These are phyloP conservation scores for Plectosphaerella plurivora DNA, from an alignment of 2,329 filamentous ascomycete genomes.

Conservation along the genomic window DNA sequence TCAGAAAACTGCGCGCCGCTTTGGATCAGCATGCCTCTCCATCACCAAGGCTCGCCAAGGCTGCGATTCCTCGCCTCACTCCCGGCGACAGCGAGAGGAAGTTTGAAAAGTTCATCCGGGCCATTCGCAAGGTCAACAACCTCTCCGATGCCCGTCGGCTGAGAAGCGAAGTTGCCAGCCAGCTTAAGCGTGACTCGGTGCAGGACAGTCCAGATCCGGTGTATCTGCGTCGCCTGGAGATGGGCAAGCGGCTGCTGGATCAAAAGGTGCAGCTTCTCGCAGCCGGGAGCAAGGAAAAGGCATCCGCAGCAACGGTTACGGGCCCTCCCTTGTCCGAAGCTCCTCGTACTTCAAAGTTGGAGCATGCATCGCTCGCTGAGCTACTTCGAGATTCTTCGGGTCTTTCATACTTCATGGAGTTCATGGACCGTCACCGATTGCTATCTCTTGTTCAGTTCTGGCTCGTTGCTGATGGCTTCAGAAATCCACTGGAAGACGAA, in stretches of 20 bases:
- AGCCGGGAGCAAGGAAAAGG: conserved; percentile 52
- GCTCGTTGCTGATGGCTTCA: conserved; percentile 94
- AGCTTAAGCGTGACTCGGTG: conserved; percentile 79
- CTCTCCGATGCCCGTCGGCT: conserved; percentile 90
- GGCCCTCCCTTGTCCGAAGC: conserved; percentile 20
- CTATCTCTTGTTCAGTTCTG: conserved; percentile 96
- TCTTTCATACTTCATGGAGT: conserved; percentile 98
- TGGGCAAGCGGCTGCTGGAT: conserved; percentile 84
- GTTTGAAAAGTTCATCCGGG: conserved; percentile 91
- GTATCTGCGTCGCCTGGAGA: conserved; percentile 85
- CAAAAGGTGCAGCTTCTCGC: conserved; percentile 82
- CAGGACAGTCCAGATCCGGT: conserved; percentile 77
- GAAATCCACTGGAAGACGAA: conserved; percentile 84
- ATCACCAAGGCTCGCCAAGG: conserved; percentile 60
- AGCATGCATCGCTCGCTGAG: conserved; percentile 74
- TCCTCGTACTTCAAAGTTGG: conserved; percentile 55
- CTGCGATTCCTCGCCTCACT: conserved; percentile 73
- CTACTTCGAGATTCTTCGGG: conserved; percentile 87
- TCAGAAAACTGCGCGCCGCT: conserved; percentile 84
- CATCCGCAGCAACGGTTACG: background rate
- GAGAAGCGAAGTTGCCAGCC: conserved; percentile 85
- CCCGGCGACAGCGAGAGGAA: conserved; percentile 83
- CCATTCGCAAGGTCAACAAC: conserved; percentile 83
- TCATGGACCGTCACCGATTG: conserved; percentile 86
- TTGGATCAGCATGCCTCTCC: conserved; percentile 90